Conservation (phyloP, 352 stramenopile genomes). For the Stramenopiles sp. region DNA sequence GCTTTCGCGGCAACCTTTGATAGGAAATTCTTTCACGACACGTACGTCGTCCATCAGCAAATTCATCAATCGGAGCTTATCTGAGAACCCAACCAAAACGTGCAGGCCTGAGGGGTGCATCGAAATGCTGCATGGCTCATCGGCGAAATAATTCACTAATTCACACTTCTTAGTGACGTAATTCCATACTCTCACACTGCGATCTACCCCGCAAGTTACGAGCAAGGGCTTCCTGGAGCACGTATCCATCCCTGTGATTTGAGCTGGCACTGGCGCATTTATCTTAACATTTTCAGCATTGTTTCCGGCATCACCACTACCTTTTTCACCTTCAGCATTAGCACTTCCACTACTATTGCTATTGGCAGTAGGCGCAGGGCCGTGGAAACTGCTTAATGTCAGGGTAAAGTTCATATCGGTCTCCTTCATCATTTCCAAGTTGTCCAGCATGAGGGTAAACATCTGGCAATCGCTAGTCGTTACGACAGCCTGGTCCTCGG, state of each 20-base stretch:
- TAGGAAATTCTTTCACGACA: conserved; percentile 58
- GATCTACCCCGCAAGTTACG: conserved; percentile 64
- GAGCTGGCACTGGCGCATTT: conserved; percentile 23
- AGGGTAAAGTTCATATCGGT: conserved; percentile 78
- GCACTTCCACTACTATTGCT: conserved; percentile 13
- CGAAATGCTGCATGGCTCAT: conserved; percentile 57
- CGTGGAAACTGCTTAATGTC: conserved; percentile 61
- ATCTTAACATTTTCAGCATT: conserved; percentile 2
- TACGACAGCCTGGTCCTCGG: conserved; percentile 44
- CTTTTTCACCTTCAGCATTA: too few relatives aligned
- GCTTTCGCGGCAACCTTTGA: conserved; percentile 63
- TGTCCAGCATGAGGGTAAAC: conserved; percentile 65
- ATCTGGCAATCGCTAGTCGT: conserved; percentile 37
- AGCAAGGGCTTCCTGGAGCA: conserved; percentile 71
- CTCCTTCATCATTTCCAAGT: conserved; percentile 70
- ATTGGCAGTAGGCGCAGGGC: conserved; percentile 23
- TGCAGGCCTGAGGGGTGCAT: conserved; percentile 74
- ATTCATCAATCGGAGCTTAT: conserved; percentile 67
- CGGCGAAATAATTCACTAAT: conserved; percentile 67
- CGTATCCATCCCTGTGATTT: conserved; percentile 71
- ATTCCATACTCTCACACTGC: conserved; percentile 75
- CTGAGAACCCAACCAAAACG: conserved; percentile 60
- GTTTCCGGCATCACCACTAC: neutral
- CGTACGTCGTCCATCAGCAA: conserved; percentile 76
- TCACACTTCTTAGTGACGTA: conserved; percentile 70